A percentile compares a stretch with the other conserved stretches of the same genome.
Conservation (phyloP, 1,139 yeast genomes). For the Entelexis paramagnoliae region DNA sequence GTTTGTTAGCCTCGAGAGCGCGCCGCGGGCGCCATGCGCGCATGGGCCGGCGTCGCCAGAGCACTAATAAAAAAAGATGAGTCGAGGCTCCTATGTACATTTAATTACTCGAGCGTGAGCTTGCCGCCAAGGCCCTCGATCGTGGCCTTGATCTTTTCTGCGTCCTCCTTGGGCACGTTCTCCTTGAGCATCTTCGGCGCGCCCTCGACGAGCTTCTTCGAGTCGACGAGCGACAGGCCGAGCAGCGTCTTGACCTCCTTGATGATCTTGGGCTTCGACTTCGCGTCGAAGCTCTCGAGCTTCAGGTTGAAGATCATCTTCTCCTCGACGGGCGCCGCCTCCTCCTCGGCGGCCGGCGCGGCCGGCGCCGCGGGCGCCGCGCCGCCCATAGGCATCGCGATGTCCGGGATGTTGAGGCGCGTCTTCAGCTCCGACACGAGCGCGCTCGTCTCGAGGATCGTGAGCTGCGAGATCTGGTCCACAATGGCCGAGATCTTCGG, state of each 20-base stretch:
- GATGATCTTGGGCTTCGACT: constrained; percentile 92
- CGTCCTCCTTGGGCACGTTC: constrained; percentile 78
- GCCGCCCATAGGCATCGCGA: constrained; percentile 69
- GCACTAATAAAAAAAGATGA: too few relatives aligned
- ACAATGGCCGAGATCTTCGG: constrained; percentile 84
- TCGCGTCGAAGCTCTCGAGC: constrained; percentile 87
- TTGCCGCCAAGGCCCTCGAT: constrained; percentile 95
- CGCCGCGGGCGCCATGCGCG: too few relatives aligned
- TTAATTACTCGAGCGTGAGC: constrained; percentile 68
- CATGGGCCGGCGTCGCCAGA: too few relatives aligned
- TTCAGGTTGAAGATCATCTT: constrained; percentile 88
- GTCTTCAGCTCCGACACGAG: constrained; percentile 76
- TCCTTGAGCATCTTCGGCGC: constrained; percentile 92
- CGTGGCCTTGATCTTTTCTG: constrained; percentile 83
- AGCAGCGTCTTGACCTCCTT: constrained; percentile 89
- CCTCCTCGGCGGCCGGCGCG: constrained; percentile 62
- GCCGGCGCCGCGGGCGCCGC: constrained; percentile 58
- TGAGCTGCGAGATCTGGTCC: constrained; percentile 78
- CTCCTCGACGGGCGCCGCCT: constrained; percentile 75
- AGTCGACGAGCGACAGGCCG: constrained; percentile 88
- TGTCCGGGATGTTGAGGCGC: constrained; percentile 84
- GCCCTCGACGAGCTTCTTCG: constrained; percentile 93
- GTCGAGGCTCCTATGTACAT: constrained; percentile 16
- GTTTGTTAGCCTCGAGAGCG: too few relatives aligned
- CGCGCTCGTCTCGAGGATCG: constrained; percentile 79